A percentile compares a stretch with the other conserved stretches of the same genome.
These are phyloP conservation scores for Melampsora americana DNA, from an alignment of 1,284 basidiomycete genomes.

Conservation along the genomic window DNA sequence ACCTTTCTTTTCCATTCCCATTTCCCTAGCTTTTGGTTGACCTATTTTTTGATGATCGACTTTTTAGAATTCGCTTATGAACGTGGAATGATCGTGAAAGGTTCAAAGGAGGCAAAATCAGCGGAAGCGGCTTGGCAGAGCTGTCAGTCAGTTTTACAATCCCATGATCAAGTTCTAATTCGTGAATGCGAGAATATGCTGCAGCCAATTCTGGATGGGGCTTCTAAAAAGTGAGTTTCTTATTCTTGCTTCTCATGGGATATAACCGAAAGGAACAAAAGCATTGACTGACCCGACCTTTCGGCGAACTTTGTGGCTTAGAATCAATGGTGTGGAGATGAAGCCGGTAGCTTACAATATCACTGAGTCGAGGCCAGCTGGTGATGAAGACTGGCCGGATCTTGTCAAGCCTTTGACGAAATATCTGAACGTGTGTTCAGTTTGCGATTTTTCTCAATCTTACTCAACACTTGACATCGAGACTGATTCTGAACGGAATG, in stretches of 20 bases:
- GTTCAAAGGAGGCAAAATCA: constrained; percentile 9
- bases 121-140: constrained; percentile 16
- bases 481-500: neutral
- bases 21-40: constrained; percentile 62
- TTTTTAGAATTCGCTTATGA: constrained; percentile 32
- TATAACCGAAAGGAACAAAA: too few relatives aligned
- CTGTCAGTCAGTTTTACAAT: constrained; percentile 3
- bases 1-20: constrained; percentile 78
- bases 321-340: constrained; percentile 16
- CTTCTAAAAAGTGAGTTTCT: constrained; percentile 13
- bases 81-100: constrained; percentile 25
- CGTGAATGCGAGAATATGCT: constrained; percentile 7
- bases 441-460: neutral
- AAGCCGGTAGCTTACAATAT: constrained; percentile 32
- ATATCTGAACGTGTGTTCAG: constrained; percentile 66
- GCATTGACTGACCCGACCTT: too few relatives aligned
- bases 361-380: constrained; percentile 7
- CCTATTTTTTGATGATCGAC: neutral
- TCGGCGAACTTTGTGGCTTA: neutral
- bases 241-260: neutral
- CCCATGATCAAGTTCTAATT: constrained; percentile 1
- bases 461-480: neutral
- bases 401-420: constrained; percentile 71
- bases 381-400: constrained; percentile 76
- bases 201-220: constrained; percentile 19